Conservation (phyloP, 257 asterid genomes). For the Cordia subcordata region DNA sequence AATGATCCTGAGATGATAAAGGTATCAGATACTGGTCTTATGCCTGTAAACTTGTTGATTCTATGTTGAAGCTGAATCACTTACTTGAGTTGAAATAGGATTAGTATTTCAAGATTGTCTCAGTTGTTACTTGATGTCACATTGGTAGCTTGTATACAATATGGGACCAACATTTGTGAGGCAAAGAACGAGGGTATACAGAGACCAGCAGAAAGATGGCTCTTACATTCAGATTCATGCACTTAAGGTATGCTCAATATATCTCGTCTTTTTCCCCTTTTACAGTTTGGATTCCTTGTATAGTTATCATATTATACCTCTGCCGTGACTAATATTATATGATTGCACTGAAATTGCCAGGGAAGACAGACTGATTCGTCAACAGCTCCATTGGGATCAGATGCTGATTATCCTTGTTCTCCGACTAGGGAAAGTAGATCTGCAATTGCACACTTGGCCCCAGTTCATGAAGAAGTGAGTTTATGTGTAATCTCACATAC, state of each 20-base stretch:
- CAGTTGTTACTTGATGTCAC: not conserved
- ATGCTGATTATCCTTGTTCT: conserved; percentile 47
- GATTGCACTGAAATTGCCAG: conserved; percentile 29
- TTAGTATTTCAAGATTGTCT: not conserved
- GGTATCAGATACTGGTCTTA: conserved; percentile 28
- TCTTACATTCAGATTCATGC: conserved; percentile 31
- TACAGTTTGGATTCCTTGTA: not conserved
- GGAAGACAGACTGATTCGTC: conserved; percentile 50
- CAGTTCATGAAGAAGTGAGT: conserved; percentile 77
- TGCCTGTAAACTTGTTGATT: not conserved
- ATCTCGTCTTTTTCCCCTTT: not conserved
- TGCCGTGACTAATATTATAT: conserved; percentile 4
- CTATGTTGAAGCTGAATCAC: not conserved
- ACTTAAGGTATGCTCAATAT: conserved; percentile 37
- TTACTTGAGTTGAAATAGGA: not conserved
- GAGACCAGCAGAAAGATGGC: conserved; percentile 46
- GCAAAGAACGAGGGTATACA: conserved; percentile 34
- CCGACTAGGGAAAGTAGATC: conserved; percentile 41
- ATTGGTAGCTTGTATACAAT: conserved; percentile 54
- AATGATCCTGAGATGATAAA: conserved; percentile 85
- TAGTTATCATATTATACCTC: not conserved
- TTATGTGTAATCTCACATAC: not conserved
- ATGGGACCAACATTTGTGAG: conserved; percentile 46
- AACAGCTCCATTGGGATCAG: conserved; percentile 52
- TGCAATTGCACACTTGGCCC: conserved; percentile 28